Evolutionary conservation across 2,329 filamentous ascomycete species (phyloP).

Genomic region (Beauveria brongniartii): DNA sequence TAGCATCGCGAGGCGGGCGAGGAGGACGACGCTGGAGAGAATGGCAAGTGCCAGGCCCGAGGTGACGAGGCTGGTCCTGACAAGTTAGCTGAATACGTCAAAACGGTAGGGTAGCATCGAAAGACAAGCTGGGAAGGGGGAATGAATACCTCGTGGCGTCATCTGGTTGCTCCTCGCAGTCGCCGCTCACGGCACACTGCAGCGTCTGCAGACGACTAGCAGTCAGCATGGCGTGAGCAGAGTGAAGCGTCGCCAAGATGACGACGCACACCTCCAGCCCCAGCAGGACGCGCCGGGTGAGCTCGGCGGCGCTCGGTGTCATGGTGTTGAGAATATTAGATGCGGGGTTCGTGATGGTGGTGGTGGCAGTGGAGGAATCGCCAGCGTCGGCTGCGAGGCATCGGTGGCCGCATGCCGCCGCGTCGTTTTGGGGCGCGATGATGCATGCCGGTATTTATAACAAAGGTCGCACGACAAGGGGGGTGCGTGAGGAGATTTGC

Average conservation of each 20-base stretch:
- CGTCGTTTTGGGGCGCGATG: background rate
- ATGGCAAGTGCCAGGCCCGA: conserved; percentile 23
- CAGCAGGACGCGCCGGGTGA: background rate
- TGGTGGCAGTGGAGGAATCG: background rate
- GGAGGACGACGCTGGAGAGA: conserved; percentile 21
- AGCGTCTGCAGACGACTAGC: conserved; percentile 1
- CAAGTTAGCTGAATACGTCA: too few species aligned
- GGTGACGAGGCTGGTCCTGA: conserved; percentile 17
- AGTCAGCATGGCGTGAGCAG: background rate
- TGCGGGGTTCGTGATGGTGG: background rate
- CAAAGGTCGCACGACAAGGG: background rate
- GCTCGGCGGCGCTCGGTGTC: background rate
- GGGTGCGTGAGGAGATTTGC: conserved; percentile 3
- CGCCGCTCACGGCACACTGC: background rate
- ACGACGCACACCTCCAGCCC: background rate
- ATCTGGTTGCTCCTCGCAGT: background rate
- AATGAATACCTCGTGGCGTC: background rate
- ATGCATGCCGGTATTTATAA: conserved; percentile 7
- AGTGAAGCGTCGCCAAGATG: background rate
- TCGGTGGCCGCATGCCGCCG: background rate
- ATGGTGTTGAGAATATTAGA: background rate
- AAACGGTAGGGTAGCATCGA: too few species aligned
- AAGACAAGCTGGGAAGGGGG: too few species aligned
- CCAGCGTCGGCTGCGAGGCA: background rate
- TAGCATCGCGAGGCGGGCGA: conserved; percentile 18